phyloP scores from a whole-genome alignment of 768 basidiomycete genomes.

The Glaciozyma antarctica region DNA sequence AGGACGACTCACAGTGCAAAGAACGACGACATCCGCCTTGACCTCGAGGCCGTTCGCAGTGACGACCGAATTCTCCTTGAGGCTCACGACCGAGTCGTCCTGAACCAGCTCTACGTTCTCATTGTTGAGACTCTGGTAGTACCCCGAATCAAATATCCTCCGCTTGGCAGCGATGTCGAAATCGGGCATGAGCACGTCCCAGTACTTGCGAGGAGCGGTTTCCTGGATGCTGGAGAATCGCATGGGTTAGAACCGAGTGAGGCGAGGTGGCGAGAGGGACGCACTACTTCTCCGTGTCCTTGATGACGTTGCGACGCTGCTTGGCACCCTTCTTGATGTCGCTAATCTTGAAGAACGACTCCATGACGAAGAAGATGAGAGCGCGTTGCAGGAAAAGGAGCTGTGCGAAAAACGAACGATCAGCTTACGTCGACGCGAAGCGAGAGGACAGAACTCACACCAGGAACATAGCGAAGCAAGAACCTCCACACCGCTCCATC shows the following conservation, averaged over 20 bases:
- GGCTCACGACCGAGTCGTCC: constrained; percentile 21
- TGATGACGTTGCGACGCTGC: constrained; percentile 10
- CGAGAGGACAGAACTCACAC: constrained; percentile 7
- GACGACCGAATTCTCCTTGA: constrained; percentile 20
- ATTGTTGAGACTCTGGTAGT: constrained; percentile 25
- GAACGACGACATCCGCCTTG: constrained; percentile 33
- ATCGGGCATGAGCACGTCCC: constrained; percentile 29
- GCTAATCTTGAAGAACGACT: constrained; percentile 10
- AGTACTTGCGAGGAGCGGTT: constrained; percentile 32
- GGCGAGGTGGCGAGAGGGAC: constrained; percentile 3
- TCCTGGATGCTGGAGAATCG: background rate
- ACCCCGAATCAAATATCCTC: constrained; percentile 32
- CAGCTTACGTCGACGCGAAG: too few species aligned
- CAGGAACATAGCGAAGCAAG: constrained; percentile 23
- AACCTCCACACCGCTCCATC: background rate
- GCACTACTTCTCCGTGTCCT: constrained; percentile 13
- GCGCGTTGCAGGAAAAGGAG: constrained; percentile 16
- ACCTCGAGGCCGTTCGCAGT: constrained; percentile 23
- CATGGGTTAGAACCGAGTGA: background rate
- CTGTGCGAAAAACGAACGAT: background rate
- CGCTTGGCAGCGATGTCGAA: constrained; percentile 35
- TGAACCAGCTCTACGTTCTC: constrained; percentile 28
- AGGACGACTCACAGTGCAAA: constrained; percentile 23
- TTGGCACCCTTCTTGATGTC: constrained; percentile 16
- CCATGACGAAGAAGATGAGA: constrained; percentile 15